phyloP scores from a whole-genome alignment of 139 green algal species.

The Chlorella sp. region DNA sequence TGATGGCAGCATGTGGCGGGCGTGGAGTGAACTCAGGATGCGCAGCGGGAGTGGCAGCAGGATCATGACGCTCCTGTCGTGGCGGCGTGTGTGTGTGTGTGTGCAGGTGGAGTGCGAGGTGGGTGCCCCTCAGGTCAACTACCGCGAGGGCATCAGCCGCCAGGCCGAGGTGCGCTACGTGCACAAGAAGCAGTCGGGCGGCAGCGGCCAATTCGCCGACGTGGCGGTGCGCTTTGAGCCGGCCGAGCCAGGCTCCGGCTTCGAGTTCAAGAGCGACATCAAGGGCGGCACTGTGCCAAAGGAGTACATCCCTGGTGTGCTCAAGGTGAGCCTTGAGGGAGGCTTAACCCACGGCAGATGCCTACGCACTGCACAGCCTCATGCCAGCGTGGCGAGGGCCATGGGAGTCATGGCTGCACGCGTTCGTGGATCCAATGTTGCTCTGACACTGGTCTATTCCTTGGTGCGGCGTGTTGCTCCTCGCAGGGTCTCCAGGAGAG shows the following conservation, averaged over 20 bases:
- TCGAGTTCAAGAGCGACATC: conserved; percentile 94
- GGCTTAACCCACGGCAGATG: no score
- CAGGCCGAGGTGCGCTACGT: conserved; percentile 66
- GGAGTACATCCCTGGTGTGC: conserved; percentile 97
- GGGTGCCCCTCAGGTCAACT: conserved; percentile 94
- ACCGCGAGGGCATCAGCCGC: conserved; percentile 87
- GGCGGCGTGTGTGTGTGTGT: no score
- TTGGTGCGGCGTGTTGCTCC: no score
- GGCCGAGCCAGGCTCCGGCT: conserved; percentile 87
- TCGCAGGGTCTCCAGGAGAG: conserved; percentile 89
- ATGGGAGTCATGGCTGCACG: no score
- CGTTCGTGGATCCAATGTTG: no score
- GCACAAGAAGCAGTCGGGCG: conserved; percentile 99
- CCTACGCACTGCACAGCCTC: no score
- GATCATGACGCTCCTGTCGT: no score
- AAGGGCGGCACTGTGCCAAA: conserved; percentile 95
- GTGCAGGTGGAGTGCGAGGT: conserved; percentile 83
- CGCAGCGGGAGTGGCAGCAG: no score
- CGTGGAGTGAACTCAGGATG: no score
- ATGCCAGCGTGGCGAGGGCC: no score
- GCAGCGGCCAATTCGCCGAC: conserved; percentile 94
- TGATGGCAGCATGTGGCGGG: no score
- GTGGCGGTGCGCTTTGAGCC: conserved; percentile 94
- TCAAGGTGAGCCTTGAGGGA: conserved; percentile 41
- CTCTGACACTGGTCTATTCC: no score